These are phyloP conservation scores for Nepenthes alata DNA, from an alignment of 179 eudicot genomes.

Conservation along the genomic window DNA sequence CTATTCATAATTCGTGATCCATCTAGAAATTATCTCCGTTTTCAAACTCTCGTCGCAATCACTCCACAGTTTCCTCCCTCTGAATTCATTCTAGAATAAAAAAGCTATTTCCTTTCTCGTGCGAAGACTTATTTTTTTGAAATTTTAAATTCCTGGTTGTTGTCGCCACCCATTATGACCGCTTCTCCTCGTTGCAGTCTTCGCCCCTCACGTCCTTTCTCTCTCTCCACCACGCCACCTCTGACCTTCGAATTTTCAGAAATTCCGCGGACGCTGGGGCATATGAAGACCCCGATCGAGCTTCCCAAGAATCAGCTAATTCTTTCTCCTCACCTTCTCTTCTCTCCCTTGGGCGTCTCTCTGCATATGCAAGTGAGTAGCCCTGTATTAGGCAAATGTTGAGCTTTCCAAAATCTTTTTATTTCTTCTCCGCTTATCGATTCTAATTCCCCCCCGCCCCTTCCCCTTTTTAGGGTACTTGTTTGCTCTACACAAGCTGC, in stretches of 20 bases:
- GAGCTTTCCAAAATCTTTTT: conserved; percentile 6
- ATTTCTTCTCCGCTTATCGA: background rate
- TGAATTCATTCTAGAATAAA: no score
- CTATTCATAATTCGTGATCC: no score
- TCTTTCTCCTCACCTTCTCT: background rate
- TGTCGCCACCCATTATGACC: conserved; percentile 39
- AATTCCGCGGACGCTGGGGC: no score
- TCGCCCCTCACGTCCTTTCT: conserved; percentile 8
- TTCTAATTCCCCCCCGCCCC: background rate
- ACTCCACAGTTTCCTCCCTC: no score
- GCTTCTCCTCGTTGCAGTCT: conserved; percentile 6
- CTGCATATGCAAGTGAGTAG: conserved; percentile 17
- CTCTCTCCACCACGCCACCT: conserved; percentile 8
- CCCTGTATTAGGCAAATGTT: background rate
- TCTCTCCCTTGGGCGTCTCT: conserved; percentile 7
- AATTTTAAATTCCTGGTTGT: conserved; percentile 7
- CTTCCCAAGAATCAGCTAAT: background rate
- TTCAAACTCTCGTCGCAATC: no score
- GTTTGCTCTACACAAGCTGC: no score
- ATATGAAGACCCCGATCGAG: conserved; percentile 5
- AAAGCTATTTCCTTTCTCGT: no score
- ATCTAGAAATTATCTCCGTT: no score
- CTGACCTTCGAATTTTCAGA: conserved; percentile 20
- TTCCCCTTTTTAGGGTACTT: background rate
- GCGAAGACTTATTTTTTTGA: background rate